Percentiles rank a stretch among this genome's conserved stretches.
Evolutionary conservation across 2,329 filamentous ascomycete genomes (phyloP).

Genomic region (Clarireedia paspali): DNA sequence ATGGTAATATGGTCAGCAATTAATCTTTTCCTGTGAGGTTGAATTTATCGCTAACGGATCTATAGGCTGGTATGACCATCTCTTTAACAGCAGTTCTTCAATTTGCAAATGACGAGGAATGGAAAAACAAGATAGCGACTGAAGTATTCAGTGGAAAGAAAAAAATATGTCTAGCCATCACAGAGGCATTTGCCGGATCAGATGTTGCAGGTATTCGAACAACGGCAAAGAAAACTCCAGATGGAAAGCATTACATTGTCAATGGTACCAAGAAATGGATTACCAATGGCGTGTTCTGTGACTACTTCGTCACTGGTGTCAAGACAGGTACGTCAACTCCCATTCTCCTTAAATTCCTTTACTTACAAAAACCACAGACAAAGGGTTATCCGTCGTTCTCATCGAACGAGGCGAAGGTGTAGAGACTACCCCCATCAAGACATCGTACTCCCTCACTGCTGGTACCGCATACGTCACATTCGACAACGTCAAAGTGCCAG

Average conservation of each 20-base stretch:
- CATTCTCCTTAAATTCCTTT: not conserved
- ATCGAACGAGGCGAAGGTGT: conserved; percentile 68
- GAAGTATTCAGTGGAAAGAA: conserved; percentile 75
- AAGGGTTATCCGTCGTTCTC: conserved; percentile 70
- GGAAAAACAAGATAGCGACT: conserved; percentile 59
- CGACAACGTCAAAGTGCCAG: conserved; percentile 80
- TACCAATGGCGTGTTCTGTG: conserved; percentile 70
- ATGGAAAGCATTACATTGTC: conserved; percentile 64
- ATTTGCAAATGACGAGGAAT: conserved; percentile 60
- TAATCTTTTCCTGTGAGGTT: not conserved
- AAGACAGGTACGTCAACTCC: conserved; percentile 42
- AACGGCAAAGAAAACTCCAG: conserved; percentile 66
- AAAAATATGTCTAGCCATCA: conserved; percentile 83
- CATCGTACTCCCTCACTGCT: conserved; percentile 70
- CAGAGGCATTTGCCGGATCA: conserved; percentile 78
- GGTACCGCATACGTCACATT: conserved; percentile 52
- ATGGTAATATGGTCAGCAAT: conserved; percentile 72
- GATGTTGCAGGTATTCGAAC: conserved; percentile 77
- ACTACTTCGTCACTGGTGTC: conserved; percentile 79
- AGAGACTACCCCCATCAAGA: conserved; percentile 73
- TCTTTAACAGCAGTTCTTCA: conserved; percentile 72
- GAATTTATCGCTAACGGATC: not conserved
- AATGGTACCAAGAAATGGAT: conserved; percentile 83
- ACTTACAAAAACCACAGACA: conserved; percentile 35
- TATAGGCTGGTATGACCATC: conserved; percentile 52